Percentiles rank a stretch among this genome's conserved stretches.
Evolutionary conservation across 495 filamentous ascomycete species (phyloP).

Genomic region (Pseudoneurospora amorphoporcata): DNA sequence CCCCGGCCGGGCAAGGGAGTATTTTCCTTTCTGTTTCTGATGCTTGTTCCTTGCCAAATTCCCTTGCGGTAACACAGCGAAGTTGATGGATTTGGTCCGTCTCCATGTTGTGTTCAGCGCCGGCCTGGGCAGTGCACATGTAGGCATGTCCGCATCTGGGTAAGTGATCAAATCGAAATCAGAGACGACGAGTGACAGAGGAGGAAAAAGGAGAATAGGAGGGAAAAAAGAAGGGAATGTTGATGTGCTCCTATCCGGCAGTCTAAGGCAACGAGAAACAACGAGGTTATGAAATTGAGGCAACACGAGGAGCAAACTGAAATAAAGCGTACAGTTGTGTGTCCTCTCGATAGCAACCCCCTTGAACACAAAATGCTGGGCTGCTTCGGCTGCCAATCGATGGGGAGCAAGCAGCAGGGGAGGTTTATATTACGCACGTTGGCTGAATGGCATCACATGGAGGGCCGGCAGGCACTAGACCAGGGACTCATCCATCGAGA

Average conservation of each 20-base stretch:
- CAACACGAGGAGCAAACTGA: background rate
- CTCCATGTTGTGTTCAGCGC: background rate
- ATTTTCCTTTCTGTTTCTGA: background rate
- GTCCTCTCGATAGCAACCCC: background rate
- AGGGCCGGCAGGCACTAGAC: background rate
- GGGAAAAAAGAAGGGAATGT: background rate
- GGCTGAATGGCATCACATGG: background rate
- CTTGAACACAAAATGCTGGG: background rate
- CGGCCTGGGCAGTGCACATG: background rate
- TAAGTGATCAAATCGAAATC: background rate
- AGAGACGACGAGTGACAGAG: background rate
- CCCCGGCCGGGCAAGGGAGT: background rate
- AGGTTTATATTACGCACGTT: background rate
- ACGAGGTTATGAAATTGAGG: background rate
- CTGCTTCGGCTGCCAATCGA: background rate
- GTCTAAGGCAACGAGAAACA: background rate
- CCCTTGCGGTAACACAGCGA: background rate
- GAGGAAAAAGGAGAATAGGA: background rate
- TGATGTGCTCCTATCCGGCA: background rate
- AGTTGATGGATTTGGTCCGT: background rate
- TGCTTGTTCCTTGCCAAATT: background rate
- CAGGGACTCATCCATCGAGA: background rate
- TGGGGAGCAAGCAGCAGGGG: background rate
- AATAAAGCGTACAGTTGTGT: background rate
- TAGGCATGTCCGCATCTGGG: background rate